Conservation (phyloP, 768 basidiomycete species). For the Paxillus ammoniavirescens region DNA sequence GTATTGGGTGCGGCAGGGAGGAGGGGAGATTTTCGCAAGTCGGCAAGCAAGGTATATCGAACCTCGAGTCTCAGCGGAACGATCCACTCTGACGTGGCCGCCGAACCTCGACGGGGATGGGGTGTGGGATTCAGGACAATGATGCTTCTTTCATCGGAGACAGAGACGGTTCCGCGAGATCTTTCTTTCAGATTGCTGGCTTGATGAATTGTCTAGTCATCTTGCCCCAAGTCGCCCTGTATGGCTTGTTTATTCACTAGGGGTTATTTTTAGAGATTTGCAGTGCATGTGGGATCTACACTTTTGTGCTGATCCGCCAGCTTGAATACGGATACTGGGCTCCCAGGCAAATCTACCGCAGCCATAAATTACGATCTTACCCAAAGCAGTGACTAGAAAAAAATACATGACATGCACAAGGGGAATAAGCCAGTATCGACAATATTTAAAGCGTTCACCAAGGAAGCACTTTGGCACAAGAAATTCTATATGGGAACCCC, state of each 20-base stretch:
- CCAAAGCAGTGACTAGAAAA: conserved; percentile 14
- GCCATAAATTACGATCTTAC: conserved; percentile 19
- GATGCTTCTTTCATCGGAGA: conserved; percentile 12
- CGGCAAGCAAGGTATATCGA: conserved; percentile 4
- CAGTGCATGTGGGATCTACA: conserved; percentile 26
- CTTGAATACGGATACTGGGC: conserved; percentile 12
- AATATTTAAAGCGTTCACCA: conserved; percentile 11
- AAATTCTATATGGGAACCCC: conserved; percentile 31
- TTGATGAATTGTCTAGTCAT: conserved; percentile 15
- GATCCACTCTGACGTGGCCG: conserved; percentile 38
- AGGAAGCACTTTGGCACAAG: conserved; percentile 30
- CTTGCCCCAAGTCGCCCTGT: conserved; percentile 21
- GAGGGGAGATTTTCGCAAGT: not conserved
- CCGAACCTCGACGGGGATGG: conserved; percentile 23
- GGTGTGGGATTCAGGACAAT: conserved; percentile 15
- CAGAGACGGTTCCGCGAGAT: conserved; percentile 6
- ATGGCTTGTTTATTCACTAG: conserved; percentile 11
- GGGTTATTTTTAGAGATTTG: conserved; percentile 24
- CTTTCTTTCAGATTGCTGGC: conserved; percentile 17
- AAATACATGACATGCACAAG: conserved; percentile 16
- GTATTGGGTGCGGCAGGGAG: conserved; percentile 38
- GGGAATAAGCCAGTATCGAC: conserved; percentile 8
- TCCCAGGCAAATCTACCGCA: conserved; percentile 8
- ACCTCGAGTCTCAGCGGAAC: conserved; percentile 43
- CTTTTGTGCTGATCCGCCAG: conserved; percentile 25